phyloP scores from a whole-genome alignment of 306 rosid species.

The Dalbergia oliveri region DNA sequence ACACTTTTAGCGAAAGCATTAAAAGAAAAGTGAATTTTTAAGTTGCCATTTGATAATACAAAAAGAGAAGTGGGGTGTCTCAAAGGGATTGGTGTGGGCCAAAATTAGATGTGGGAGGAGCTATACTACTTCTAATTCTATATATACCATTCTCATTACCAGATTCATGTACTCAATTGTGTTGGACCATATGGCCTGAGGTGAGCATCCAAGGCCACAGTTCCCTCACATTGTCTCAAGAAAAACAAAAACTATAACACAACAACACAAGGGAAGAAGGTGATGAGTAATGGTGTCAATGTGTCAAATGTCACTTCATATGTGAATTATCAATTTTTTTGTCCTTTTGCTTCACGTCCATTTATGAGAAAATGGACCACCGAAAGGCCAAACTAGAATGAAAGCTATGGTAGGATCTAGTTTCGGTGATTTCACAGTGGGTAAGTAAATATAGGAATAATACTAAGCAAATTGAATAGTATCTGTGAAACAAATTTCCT shows the following conservation, averaged over 20 bases:
- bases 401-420: constrained; percentile 2
- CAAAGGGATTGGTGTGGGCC: constrained; percentile 42
- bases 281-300: constrained; percentile 33
- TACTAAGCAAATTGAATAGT: constrained; percentile 10
- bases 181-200: constrained; percentile 25
- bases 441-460: constrained; percentile 6
- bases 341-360: constrained; percentile 48
- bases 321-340: constrained; percentile 49
- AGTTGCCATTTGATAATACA: constrained; percentile 32
- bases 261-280: constrained; percentile 16
- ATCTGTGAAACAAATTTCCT: constrained; percentile 17
- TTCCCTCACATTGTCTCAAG: constrained; percentile 21
- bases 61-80: constrained; percentile 10
- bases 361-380: constrained; percentile 47
- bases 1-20: constrained; percentile 40
- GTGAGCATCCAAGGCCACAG: constrained; percentile 50
- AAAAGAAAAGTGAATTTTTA: constrained; percentile 26
- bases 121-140: too few relatives aligned
- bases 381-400: constrained; percentile 47
- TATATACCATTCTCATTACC: neutral
- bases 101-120: constrained; percentile 24
- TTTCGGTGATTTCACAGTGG: constrained; percentile 47
- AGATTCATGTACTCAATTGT: constrained; percentile 36
- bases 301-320: constrained; percentile 45
- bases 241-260: constrained; percentile 36